Conservation (phyloP, 2,329 filamentous ascomycete species). For the Metarhizium brunneum region DNA sequence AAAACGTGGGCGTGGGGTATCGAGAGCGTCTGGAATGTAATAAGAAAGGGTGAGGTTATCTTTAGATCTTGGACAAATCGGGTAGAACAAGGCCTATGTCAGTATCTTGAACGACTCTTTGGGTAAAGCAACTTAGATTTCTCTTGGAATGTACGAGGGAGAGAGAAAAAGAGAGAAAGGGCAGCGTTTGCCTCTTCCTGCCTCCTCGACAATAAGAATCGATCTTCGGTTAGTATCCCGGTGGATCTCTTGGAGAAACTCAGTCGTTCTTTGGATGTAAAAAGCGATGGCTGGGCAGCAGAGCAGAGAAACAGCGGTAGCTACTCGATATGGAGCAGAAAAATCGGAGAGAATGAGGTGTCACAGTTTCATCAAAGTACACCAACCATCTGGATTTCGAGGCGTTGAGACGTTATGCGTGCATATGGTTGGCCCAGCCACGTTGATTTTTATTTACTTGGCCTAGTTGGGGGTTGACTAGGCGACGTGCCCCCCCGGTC, state of each 20-base stretch:
- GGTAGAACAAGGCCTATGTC: not conserved
- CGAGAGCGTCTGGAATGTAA: slow-evolving; percentile 4
- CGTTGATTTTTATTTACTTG: slow-evolving; percentile 21
- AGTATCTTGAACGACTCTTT: not conserved
- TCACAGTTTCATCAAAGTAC: not conserved
- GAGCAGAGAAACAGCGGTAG: not conserved
- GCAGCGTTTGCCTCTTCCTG: not conserved
- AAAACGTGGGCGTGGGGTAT: slow-evolving; percentile 1
- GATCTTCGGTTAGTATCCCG: not conserved
- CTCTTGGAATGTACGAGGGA: slow-evolving; percentile 3
- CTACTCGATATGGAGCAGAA: not conserved
- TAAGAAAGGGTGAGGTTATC: not conserved
- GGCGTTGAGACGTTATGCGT: slow-evolving; percentile 1
- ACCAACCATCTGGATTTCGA: slow-evolving; percentile 9
- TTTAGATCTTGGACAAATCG: not conserved
- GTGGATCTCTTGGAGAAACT: not conserved
- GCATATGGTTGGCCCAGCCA: slow-evolving; percentile 21
- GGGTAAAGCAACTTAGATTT: slow-evolving; percentile 3
- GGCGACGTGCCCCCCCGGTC: slow-evolving; percentile 9
- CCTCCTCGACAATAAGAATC: not conserved
- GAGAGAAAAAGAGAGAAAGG: not conserved
- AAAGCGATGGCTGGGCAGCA: slow-evolving; percentile 1
- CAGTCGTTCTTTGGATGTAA: not conserved
- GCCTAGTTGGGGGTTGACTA: slow-evolving; percentile 15
- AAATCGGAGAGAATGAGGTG: not conserved